Conservation (phyloP, 805 yeast genomes). For the Metschnikowia gelsemii region DNA sequence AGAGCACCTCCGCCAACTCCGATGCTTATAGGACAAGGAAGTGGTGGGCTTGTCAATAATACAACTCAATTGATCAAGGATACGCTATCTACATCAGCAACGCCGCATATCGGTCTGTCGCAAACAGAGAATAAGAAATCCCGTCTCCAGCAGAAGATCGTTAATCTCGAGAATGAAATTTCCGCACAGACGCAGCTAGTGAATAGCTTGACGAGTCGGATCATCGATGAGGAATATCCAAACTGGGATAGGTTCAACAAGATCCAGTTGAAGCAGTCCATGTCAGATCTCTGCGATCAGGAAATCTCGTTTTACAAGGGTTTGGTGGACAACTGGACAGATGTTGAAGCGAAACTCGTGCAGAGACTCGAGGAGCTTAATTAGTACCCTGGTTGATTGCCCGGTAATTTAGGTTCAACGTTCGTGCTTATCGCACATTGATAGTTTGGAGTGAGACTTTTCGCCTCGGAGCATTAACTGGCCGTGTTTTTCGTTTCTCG, state of each 20-base stretch:
- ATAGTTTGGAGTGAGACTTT: too few species aligned
- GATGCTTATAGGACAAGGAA: constrained; percentile 21
- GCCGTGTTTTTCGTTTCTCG: neutral
- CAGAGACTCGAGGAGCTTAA: constrained; percentile 21
- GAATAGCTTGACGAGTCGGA: constrained; percentile 44
- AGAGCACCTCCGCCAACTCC: constrained; percentile 38
- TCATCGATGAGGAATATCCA: constrained; percentile 51
- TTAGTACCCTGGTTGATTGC: neutral
- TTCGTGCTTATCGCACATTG: too few species aligned
- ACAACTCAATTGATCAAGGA: constrained; percentile 49
- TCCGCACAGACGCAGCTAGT: constrained; percentile 44
- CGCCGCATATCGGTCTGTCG: constrained; percentile 40
- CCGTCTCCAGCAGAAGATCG: constrained; percentile 42
- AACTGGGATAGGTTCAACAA: constrained; percentile 80
- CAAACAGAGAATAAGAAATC: constrained; percentile 45
- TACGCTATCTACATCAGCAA: constrained; percentile 49
- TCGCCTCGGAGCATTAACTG: too few species aligned
- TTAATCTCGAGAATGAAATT: constrained; percentile 47
- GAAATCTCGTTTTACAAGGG: constrained; percentile 72
- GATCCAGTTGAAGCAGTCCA: constrained; percentile 68
- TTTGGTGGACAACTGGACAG: constrained; percentile 69
- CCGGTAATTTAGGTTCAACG: neutral
- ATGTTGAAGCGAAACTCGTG: constrained; percentile 39
- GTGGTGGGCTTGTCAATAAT: constrained; percentile 39
- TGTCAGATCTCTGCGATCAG: constrained; percentile 70